Evolutionary conservation across 2,329 filamentous ascomycete genomes (phyloP), one percentile per base, ranked within the genome.

Genomic region (Alternaria sp.): DNA sequence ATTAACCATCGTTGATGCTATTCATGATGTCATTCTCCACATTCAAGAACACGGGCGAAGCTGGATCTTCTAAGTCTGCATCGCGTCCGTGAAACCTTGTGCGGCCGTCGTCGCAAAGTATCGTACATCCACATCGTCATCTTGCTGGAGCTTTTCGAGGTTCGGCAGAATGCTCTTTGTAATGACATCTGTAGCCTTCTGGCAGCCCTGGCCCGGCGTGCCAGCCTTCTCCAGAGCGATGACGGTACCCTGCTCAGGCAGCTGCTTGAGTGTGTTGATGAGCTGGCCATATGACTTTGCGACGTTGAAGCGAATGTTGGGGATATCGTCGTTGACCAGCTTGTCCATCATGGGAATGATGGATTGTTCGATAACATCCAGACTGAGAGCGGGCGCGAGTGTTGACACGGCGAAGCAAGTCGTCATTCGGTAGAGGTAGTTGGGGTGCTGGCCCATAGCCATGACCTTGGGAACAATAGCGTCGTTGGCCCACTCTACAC

Each of bases 321-420:
- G 96, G 67, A 99, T 99, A 47, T 96, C 93, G 78, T 99, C 96
- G 49, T 89, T 88, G 56, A 96, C 93, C 58, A 99, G 91, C 83
- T 95, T 93, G 81, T 97, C 93, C 78, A 99, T 89, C 86, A 99
- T 98, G 43, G 96, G 96, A 21, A 99, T 88, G 71, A 99, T 96
- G 32, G 93, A 96, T 78, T 91, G 91, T 77, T 93, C 90, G 79
- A 99, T 97, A 64, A 98, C 95, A 62, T 94, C 92, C 73, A 98
- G 88, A 79, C 92, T 96, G 74, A 99, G 92, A 57, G 97, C 96
- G 30, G 92, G 92, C 28, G 96, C 92, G 67, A 99, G 89, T 23
- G 95, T 99, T 74, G 93, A 95, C 71, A 99, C 96, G 66, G 96
- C 96, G 81, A 99, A 99, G 84, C 95, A 98, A n/a, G 96, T 99